These are phyloP conservation scores for Colletotrichum truncatum DNA, from an alignment of 2,329 filamentous ascomycete species.

Conservation along the genomic window DNA sequence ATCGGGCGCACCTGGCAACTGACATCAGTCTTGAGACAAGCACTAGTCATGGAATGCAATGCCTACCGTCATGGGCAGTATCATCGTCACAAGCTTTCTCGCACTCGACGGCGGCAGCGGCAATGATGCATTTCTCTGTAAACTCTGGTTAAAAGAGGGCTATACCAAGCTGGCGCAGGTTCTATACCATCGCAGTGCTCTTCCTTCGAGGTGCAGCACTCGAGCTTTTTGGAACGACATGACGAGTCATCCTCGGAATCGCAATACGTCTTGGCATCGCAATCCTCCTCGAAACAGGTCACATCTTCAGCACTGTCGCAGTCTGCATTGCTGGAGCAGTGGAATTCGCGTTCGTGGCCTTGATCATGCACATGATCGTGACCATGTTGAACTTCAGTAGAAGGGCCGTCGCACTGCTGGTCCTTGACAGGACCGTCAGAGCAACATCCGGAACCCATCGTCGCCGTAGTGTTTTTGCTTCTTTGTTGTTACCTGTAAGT, in stretches of 20 bases:
- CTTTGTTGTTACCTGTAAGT: background rate
- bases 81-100: slow-evolving; percentile 39
- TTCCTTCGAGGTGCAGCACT: slow-evolving; percentile 38
- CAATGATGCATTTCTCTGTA: slow-evolving; percentile 42
- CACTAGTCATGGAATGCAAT: background rate
- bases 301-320: slow-evolving; percentile 1
- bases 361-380: slow-evolving; percentile 7
- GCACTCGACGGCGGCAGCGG: slow-evolving; percentile 41
- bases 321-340: slow-evolving; percentile 1
- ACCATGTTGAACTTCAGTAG: background rate
- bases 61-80: slow-evolving; percentile 35
- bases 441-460: slow-evolving; percentile 31
- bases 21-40: background rate
- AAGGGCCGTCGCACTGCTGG: background rate
- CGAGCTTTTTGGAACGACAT: slow-evolving; percentile 29
- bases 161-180: background rate
- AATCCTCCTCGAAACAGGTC: slow-evolving; percentile 16
- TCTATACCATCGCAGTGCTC: slow-evolving; percentile 37
- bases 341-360: background rate
- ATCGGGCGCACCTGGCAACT: slow-evolving; percentile 23
- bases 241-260: slow-evolving; percentile 28
- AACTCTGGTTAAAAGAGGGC: background rate
- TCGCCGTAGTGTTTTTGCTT: background rate
- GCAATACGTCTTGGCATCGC: slow-evolving; percentile 31
- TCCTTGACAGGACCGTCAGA: slow-evolving; percentile 22